Conservation (phyloP, 208 protist species). For the Phytomonas francai region DNA sequence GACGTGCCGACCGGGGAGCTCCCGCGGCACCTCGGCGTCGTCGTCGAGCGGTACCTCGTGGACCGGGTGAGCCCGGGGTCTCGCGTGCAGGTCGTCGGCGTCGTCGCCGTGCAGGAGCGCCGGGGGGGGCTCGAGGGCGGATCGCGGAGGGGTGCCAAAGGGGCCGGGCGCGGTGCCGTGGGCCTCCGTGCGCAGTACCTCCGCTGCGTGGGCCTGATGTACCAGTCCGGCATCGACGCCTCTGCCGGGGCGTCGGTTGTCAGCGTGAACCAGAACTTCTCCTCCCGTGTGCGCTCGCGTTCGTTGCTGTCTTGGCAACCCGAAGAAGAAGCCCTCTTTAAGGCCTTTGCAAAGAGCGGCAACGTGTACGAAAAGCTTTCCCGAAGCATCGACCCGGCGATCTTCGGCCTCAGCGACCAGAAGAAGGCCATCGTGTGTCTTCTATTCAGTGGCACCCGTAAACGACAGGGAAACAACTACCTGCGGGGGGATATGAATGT, state of each 20-base stretch:
- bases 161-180: slow-evolving; percentile 35
- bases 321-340: slow-evolving; percentile 85
- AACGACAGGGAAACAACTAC: slow-evolving; percentile 94
- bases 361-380: slow-evolving; percentile 93
- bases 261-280: slow-evolving; percentile 88
- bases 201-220: slow-evolving; percentile 85
- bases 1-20: slow-evolving; percentile 92
- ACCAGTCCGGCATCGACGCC: slow-evolving; percentile 14
- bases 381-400: slow-evolving; percentile 95
- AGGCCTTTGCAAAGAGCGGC: slow-evolving; percentile 72
- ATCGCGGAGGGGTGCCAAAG: slow-evolving; percentile 17
- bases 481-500: slow-evolving; percentile 99
- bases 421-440: slow-evolving; percentile 95
- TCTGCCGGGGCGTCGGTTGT: slow-evolving; percentile 19
- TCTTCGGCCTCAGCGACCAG: slow-evolving; percentile 97
- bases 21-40: slow-evolving; percentile 79
- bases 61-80: slow-evolving; percentile 95
- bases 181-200: slow-evolving; percentile 89
- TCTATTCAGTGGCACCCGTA: slow-evolving; percentile 97
- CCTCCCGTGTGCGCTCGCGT: slow-evolving; percentile 73
- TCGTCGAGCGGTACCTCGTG: slow-evolving; percentile 89
- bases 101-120: slow-evolving; percentile 84
- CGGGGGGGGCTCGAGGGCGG: slow-evolving; percentile 18
- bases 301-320: slow-evolving; percentile 75
- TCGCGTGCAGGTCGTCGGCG: slow-evolving; percentile 91